Base-by-base conservation (phyloP, 768 basidiomycete species). In the Boletus patriciae region DNA sequence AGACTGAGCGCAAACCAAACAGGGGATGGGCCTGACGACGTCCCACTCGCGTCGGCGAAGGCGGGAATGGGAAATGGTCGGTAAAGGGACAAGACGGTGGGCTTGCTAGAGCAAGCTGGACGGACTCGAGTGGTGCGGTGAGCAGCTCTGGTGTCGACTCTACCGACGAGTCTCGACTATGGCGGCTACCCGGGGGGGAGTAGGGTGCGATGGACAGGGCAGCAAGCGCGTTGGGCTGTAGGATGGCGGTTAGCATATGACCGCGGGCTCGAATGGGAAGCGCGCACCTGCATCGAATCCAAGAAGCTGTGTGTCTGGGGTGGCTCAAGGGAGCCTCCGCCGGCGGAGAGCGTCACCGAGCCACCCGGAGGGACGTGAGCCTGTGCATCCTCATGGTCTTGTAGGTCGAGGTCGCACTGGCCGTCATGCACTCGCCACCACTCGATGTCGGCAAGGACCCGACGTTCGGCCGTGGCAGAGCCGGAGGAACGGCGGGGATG, bases 351-450 rank as follows among this genome's bases (percentile, higher is more conserved):
- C 34, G 67, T 72, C 52, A 74, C 69, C 54, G 61, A 63, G 61
- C 66, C 63, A 59, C 67, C 57, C 8, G 54, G 61, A 44, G 64
- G 57, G 52, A 59, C 47, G 49, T 58, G 54, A 34, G 29, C 62
- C 53, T 52, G 62, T 10, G 27, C 42, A 41, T 66, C 62, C 37
- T 68, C 66, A 19, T 56, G 71, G 54, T 67, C 70, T 54, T 77
- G 77, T 25, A 50, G 49, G 54, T 63, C 65, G 41, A 43, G 62
- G 53, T 64, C 65, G 73, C 77, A 80, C 74, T 92, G 89, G 60
- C 87, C 85, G 58, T 85, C 88, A 60, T 81, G 76, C 62, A 92
- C 89, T 65, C 78, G 82, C 90, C 90, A 92, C 90, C 90, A 92
- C 70, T 91, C 90, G 66, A 92, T 87, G 76, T 92, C 90, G 34